Evolutionary conservation across 495 filamentous ascomycete genomes (phyloP), one percentile per base, ranked within the genome.

Genomic region (Hypoxylon intermedium): DNA sequence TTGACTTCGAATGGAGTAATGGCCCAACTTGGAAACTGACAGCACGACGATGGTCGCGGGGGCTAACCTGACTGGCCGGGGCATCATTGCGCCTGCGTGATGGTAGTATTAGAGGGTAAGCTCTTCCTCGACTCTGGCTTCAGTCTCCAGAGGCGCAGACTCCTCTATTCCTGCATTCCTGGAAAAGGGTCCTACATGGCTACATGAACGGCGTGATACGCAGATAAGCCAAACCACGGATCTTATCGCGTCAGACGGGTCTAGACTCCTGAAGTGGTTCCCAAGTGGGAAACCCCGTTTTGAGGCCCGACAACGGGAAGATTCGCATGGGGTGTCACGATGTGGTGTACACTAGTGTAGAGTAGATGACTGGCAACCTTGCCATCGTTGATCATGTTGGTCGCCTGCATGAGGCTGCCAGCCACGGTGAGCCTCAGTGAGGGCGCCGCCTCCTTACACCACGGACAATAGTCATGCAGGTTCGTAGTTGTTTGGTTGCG

Each of bases 91-190:
- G 20, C 60, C 49, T 58, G 54, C 31, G 59, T 46, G 58, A 46
- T 23, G 38, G 12, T n/a, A n/a, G n/a, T n/a, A n/a, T 12, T 11
- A 28, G 2, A 48, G 31, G 51, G 19, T n/a, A 33, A 52, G 1
- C 13, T 41, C 28, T n/a, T 59, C 26, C 31, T n/a, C 40, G 56
- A 52, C 7, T 43, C 19, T 43, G 5, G 24, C 23, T 43, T 26
- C 19, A 43, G 24, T 23, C 19, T 26, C 40, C 2, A 9, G 40
- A 1, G 40, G n/a, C 3, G 34, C 13, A 31, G 43, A 46, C 31
- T 65, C 61, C 55, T 60, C 38, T 40, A 60, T 54, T 65, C 61
- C 61, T 56, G 19, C 46, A 65, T 54, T 64, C 60, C 60, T 47
- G 16, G 16, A 9, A 40, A 24, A 34, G 16, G 5, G 45, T 20